phyloP scores from a whole-genome alignment of 768 basidiomycete genomes.

The Collybia mongolica region DNA sequence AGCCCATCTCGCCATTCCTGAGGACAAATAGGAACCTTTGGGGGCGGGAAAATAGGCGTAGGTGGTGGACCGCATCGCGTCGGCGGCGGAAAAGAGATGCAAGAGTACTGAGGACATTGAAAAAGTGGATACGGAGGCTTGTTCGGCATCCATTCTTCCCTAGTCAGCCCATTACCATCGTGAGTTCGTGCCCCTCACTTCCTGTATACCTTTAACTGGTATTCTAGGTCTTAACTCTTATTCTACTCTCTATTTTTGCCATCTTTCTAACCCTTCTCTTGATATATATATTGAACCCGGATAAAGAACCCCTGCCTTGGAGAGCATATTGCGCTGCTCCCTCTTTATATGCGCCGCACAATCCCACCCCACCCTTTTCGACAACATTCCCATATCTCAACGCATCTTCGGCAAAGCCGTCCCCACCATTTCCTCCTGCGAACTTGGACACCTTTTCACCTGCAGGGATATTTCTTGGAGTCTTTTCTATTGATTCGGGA shows the following conservation, averaged over 20 bases:
- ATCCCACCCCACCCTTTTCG: slow-evolving; percentile 37
- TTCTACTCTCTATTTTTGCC: slow-evolving; percentile 79
- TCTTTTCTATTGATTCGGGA: slow-evolving; percentile 86
- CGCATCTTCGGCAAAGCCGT: slow-evolving; percentile 24
- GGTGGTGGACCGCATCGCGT: slow-evolving; percentile 58
- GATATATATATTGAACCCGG: slow-evolving; percentile 92
- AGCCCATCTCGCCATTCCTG: slow-evolving; percentile 49
- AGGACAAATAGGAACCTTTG: slow-evolving; percentile 32
- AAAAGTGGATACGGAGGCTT: slow-evolving; percentile 52
- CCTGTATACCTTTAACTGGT: background rate
- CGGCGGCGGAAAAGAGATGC: slow-evolving; percentile 53
- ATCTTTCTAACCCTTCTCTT: slow-evolving; percentile 83
- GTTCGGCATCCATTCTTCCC: slow-evolving; percentile 77
- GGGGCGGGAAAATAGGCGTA: slow-evolving; percentile 44
- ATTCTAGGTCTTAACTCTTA: slow-evolving; percentile 60
- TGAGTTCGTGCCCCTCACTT: slow-evolving; percentile 35
- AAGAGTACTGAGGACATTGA: slow-evolving; percentile 46
- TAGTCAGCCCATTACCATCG: slow-evolving; percentile 78
- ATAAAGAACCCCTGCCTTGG: slow-evolving; percentile 95
- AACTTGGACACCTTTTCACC: slow-evolving; percentile 76
- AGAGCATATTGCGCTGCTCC: slow-evolving; percentile 86
- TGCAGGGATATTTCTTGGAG: slow-evolving; percentile 83
- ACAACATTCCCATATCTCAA: slow-evolving; percentile 40
- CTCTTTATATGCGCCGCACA: slow-evolving; percentile 28
- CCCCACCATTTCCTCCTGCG: slow-evolving; percentile 64